phyloP scores from a whole-genome alignment of 2,329 filamentous ascomycete genomes.

The Didymella lethalis region DNA sequence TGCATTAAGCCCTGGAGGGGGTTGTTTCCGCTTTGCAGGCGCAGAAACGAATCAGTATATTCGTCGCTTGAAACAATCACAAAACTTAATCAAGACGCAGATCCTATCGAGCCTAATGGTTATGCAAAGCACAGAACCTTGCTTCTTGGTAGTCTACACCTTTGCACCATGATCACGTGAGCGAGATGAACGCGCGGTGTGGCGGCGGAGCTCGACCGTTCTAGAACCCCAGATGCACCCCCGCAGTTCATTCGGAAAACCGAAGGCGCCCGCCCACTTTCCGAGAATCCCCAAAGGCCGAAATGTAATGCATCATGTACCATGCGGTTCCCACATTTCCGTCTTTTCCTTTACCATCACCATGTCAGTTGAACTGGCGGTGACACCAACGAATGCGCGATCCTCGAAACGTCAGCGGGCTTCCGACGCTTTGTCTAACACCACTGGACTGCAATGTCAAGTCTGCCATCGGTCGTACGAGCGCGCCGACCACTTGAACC shows the following conservation, averaged over 20 bases:
- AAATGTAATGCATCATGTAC: not conserved
- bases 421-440: slow-evolving; percentile 4
- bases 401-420: not conserved
- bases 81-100: not conserved
- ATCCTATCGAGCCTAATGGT: not conserved
- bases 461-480: slow-evolving; percentile 41
- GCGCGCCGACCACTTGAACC: slow-evolving; percentile 40
- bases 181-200: not conserved
- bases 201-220: not conserved
- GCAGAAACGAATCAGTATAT: too few species aligned
- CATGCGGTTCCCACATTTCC: not conserved
- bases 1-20: too few species aligned
- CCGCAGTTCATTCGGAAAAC: not conserved
- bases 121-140: not conserved
- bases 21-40: too few species aligned
- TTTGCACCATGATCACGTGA: not conserved
- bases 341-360: not conserved
- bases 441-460: slow-evolving; percentile 31
- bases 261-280: not conserved
- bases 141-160: not conserved
- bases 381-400: not conserved
- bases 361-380: not conserved
- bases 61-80: not conserved
- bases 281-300: not conserved
- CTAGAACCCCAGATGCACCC: not conserved